These are phyloP conservation scores for Neofusicoccum ribis DNA, from an alignment of 2,329 filamentous ascomycete species.

Conservation along the genomic window DNA sequence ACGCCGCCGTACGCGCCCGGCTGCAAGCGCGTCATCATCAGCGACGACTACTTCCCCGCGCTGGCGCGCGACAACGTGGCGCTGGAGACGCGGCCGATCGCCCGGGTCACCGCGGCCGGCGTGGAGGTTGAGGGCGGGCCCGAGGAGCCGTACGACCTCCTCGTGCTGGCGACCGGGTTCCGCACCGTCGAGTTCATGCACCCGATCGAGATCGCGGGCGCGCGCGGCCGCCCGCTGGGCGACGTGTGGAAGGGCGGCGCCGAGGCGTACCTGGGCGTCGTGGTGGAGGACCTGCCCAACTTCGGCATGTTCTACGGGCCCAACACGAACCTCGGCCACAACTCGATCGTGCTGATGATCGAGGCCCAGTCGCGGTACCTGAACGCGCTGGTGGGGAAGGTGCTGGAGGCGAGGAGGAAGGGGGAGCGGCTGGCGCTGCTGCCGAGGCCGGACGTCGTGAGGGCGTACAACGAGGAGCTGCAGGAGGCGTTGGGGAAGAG, in stretches of 20 bases:
- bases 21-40: constrained; percentile 57
- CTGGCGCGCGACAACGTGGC: constrained; percentile 49
- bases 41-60: constrained; percentile 58
- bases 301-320: constrained; percentile 61
- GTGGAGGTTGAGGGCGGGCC: constrained; percentile 35
- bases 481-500: constrained; percentile 47
- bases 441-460: constrained; percentile 44
- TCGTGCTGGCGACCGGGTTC: constrained; percentile 62
- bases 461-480: constrained; percentile 49
- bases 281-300: constrained; percentile 55
- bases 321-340: constrained; percentile 57
- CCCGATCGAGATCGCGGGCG: constrained; percentile 55
- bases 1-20: constrained; percentile 56
- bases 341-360: constrained; percentile 63
- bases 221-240: constrained; percentile 42
- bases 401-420: constrained; percentile 47
- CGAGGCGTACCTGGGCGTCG: constrained; percentile 48
- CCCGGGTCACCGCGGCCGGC: constrained; percentile 43
- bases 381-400: constrained; percentile 49
- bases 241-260: constrained; percentile 59
- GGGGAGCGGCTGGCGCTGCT: constrained; percentile 46
- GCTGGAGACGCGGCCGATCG: constrained; percentile 54
- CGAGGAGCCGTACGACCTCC: constrained; percentile 51
- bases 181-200: constrained; percentile 60
- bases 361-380: constrained; percentile 59